These are phyloP conservation scores for Colletotrichum falcatum DNA, from an alignment of 2,329 filamentous ascomycete species.

Conservation along the genomic window DNA sequence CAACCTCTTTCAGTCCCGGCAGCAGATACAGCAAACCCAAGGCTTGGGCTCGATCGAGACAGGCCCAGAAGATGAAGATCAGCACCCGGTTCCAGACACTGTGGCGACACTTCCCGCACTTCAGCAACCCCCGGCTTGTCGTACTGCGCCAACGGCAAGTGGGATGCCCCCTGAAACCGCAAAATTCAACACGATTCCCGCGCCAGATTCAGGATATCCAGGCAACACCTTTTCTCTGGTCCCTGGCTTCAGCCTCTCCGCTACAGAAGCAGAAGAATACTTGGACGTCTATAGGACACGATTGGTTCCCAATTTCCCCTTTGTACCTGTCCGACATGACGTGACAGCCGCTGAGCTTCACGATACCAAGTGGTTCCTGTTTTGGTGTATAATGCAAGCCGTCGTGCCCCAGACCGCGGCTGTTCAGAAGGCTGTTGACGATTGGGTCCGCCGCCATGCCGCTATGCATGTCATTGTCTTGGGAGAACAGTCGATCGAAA, in stretches of 20 bases:
- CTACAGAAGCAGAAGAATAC: constrained; percentile 49
- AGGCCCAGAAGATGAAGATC: not conserved
- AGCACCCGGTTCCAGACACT: not conserved
- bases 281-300: constrained; percentile 50
- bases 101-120: not conserved
- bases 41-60: not conserved
- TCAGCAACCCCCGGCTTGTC: not conserved
- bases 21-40: constrained; percentile 20
- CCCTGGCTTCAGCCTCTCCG: constrained; percentile 51
- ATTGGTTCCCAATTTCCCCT: constrained; percentile 53
- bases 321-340: constrained; percentile 49
- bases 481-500: constrained; percentile 51
- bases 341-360: constrained; percentile 49
- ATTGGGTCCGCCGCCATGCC: constrained; percentile 53
- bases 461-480: constrained; percentile 53
- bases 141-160: not conserved
- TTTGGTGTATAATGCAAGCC: constrained; percentile 53
- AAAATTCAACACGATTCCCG: not conserved
- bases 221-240: constrained; percentile 43
- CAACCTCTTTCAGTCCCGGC: constrained; percentile 50
- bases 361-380: constrained; percentile 50
- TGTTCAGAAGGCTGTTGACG: constrained; percentile 49
- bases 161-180: not conserved
- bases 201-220: not conserved
- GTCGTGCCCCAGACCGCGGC: constrained; percentile 49